Evolutionary conservation across 768 basidiomycete species (phyloP), one percentile per base, ranked within the genome.

Genomic region (Panaeolus papilionaceus): DNA sequence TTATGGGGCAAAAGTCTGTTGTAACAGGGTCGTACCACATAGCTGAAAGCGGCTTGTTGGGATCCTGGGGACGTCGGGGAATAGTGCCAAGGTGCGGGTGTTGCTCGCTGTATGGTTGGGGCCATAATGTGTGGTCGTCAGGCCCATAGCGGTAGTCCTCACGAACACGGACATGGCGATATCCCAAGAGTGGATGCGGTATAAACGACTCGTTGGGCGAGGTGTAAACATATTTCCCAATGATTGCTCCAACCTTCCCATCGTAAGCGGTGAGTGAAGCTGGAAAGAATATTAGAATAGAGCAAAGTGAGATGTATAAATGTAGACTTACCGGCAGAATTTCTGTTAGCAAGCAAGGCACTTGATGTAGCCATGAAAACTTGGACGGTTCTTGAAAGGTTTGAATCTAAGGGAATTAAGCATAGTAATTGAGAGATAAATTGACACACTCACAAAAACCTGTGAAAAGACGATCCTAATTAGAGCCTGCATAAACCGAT

Each of bases 81-180:
- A 66, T 66, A 61, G 66, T 61, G 7, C 61, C 66, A 38, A 66
- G 61, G 38, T 66, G 61, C 26, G 42, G 62, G 40, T 38, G 39
- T 2, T 28, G 33, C 7, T 23, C n/a, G 16, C 44, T 47, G 38
- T 63, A 66, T 26, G 39, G 61, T 33, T 66, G 66, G 14, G 65
- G 61, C 66, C 66, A 66, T 12, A 66, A 23, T 14, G 44, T 66
- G 49, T 61, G 66, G 62, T 66, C 45, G 20, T 66, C 37, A 2
- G 44, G 66, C 12, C 61, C 61, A 23, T 38, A 66, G 10, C 61
- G 66, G 11, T 49, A 63, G 51, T 66, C 61, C 2, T 61, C 44
- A 20, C 61, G 61, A 12, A 66, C 16, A 39, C 49, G 49, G 14
- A 66, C 65, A 9, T 45, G 39, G 18, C 61, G 54, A 42, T 61